Evolutionary conservation across 2,329 filamentous ascomycete genomes (phyloP).

Genomic region (Fusarium clavum): DNA sequence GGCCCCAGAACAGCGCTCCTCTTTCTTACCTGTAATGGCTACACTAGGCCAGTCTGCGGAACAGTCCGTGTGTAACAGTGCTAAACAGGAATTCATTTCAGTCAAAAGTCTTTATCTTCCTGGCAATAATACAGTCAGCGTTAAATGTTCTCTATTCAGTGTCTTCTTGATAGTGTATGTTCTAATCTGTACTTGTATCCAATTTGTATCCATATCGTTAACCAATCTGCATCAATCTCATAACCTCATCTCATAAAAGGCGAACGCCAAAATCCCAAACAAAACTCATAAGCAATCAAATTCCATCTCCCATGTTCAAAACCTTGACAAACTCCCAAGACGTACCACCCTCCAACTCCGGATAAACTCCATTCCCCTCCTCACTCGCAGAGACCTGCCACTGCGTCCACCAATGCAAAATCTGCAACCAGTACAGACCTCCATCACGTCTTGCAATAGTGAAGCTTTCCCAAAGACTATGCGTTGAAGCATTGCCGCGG

Average conservation of each 20-base stretch:
- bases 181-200: no score
- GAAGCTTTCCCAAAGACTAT: slow-evolving; percentile 10
- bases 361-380: not conserved
- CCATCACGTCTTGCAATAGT: not conserved
- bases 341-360: not conserved
- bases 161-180: no score
- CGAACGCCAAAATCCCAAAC: not conserved
- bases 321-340: slow-evolving; percentile 9
- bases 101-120: no score
- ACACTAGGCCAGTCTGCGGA: no score
- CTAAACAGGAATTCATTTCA: no score
- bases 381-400: slow-evolving; percentile 6
- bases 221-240: not conserved
- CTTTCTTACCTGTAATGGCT: no score
- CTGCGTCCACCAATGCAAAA: slow-evolving; percentile 13
- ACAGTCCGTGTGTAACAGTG: no score
- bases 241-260: not conserved
- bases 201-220: not conserved
- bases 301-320: not conserved
- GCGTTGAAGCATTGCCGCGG: not conserved
- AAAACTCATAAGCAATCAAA: not conserved
- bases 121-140: no score
- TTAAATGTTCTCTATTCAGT: no score
- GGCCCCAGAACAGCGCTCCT: no score
- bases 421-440: slow-evolving; percentile 4